Evolutionary conservation across 139 green algal species (phyloP).

Genomic region (Chlamydomonas sp.): DNA sequence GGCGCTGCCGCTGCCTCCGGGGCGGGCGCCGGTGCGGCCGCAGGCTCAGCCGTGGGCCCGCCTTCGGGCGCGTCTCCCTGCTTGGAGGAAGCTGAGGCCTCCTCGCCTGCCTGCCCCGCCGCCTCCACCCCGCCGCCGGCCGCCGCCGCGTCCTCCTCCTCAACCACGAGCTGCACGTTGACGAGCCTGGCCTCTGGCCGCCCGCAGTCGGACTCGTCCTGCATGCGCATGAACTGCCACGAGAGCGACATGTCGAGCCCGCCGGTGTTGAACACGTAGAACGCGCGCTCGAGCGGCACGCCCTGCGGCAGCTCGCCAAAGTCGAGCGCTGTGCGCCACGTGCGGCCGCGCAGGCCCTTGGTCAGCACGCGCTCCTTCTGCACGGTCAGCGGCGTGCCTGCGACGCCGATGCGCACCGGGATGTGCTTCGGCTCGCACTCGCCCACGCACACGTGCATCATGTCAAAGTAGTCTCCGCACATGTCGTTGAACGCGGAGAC

Average conservation of each 20-base stretch:
- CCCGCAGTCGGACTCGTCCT: slow-evolving; percentile 25
- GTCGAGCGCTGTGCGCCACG: slow-evolving; percentile 21
- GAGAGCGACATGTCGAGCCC: slow-evolving; percentile 35
- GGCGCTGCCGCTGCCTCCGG: neutral
- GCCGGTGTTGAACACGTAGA: slow-evolving; percentile 48
- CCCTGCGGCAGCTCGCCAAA: slow-evolving; percentile 31
- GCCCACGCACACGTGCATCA: slow-evolving; percentile 43
- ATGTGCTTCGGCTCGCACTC: slow-evolving; percentile 34
- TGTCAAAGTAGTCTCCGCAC: slow-evolving; percentile 50
- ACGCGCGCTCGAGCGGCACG: slow-evolving; percentile 20
- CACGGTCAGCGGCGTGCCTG: slow-evolving; percentile 42
- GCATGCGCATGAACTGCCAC: slow-evolving; percentile 24
- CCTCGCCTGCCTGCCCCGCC: too few species aligned
- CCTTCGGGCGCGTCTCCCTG: too few species aligned
- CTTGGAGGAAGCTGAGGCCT: too few species aligned
- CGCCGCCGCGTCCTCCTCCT: too few species aligned
- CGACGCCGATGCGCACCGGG: slow-evolving; percentile 44
- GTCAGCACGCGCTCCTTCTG: slow-evolving; percentile 41
- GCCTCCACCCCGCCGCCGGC: neutral
- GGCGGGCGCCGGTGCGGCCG: neutral
- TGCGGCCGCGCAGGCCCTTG: slow-evolving; percentile 14
- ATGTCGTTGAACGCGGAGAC: slow-evolving; percentile 45
- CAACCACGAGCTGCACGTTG: slow-evolving; percentile 20
- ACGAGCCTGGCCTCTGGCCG: slow-evolving; percentile 19
- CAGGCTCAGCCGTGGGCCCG: neutral